Percentiles rank a stretch among this genome's conserved stretches.
phyloP scores from a whole-genome alignment of 2,329 filamentous ascomycete genomes.

The Lecanoromycetidae sp. region DNA sequence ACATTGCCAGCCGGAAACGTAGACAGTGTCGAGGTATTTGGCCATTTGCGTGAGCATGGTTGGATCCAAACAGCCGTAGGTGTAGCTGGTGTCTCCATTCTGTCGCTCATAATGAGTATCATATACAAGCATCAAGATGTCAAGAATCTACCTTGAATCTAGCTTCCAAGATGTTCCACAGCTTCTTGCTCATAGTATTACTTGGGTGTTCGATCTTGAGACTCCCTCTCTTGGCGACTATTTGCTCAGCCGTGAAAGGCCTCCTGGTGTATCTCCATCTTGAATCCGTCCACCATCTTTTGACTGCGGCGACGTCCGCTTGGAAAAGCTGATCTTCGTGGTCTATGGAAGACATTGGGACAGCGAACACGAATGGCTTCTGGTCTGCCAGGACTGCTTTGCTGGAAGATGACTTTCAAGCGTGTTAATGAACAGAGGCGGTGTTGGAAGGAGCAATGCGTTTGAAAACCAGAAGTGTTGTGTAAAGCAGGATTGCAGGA shows the following conservation, averaged over 20 bases:
- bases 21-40: conserved; percentile 95
- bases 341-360: conserved; percentile 29
- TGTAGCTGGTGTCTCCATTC: conserved; percentile 78
- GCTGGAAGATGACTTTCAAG: neutral
- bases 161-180: conserved; percentile 78
- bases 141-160: conserved; percentile 59
- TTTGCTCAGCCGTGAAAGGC: conserved; percentile 91
- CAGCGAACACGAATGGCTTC: conserved; percentile 9
- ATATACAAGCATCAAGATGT: neutral
- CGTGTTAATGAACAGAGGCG: neutral
- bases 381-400: conserved; percentile 2
- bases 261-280: conserved; percentile 89
- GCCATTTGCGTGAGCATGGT: conserved; percentile 99
- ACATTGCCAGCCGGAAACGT: conserved; percentile 97
- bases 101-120: conserved; percentile 27
- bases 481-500: neutral
- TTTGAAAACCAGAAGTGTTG: neutral
- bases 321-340: conserved; percentile 64
- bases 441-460: too few species aligned
- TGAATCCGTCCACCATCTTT: conserved; percentile 87
- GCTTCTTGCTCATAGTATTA: conserved; percentile 81
- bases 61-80: conserved; percentile 92
- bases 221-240: conserved; percentile 87
- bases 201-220: conserved; percentile 85
- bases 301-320: conserved; percentile 74